Base-by-base conservation (phyloP, 73 alveolate species). In the Urostyla sp. region DNA sequence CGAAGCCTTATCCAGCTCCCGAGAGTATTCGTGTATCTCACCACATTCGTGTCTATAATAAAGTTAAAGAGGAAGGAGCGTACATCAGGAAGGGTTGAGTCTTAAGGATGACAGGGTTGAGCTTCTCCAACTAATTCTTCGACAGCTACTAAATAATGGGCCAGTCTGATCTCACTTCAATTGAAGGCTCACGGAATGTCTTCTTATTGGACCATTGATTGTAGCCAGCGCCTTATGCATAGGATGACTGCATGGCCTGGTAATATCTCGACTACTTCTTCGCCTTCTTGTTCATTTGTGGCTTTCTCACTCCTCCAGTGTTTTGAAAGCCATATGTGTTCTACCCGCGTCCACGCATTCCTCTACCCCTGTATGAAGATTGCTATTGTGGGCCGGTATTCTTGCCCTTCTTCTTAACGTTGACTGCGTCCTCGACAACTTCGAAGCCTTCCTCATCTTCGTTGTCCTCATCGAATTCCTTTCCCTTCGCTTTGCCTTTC, bases 101-200 rank as follows among this genome's bases (percentile, higher is more conserved):
- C 37, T 13, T 31, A 50, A 30, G 63, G 26, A 30, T 6, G 73
- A 49, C 52, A n/a, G 52, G 72, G 53, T 72, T 51, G 8, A 72
- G 84, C 55, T 72, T 72, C 43, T 72, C 84, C 32, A 72, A 13
- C 28, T 49, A 37, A 30, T 72, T 49, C 60, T 72, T 72, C 23
- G 72, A 37, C 28, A 72, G 35, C 32, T 72, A 69, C 13, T 23
- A 38, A 30, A 72, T 23, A 5, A 72, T 38, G 5, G 84, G 84
- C 84, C 84, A 72, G 30, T 72, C 84, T 11, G 58, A 49, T 50
- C 72, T 72, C 32, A 72, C 73, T 23, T 72, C 73, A 10, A 72
- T 50, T 30, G 73, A 28, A 7, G 72, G 34, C 28, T 72, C 69
- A 20, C 72, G 67, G 72, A 30, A 72, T 16, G 66, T 63, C 43